Evolutionary conservation across 345 rosid species (phyloP).

Genomic region (Zanthoxylum bungeanum): DNA sequence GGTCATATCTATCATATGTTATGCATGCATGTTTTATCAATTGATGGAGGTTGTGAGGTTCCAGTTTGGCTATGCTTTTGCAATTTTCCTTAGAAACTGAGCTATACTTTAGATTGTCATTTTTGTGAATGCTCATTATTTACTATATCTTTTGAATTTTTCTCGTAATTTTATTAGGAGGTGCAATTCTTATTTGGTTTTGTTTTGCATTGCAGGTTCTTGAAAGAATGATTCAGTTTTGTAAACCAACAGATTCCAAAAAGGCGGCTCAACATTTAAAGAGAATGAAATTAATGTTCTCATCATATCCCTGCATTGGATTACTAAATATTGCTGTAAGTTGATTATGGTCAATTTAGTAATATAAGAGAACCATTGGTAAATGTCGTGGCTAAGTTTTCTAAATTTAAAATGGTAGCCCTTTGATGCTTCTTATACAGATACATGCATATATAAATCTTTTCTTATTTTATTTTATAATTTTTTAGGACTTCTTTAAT

Average conservation of each 20-base stretch:
- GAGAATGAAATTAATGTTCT: conserved; percentile 31
- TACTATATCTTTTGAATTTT: neutral
- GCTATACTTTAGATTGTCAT: neutral
- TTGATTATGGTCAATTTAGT: conserved; percentile 18
- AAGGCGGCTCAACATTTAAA: conserved; percentile 16
- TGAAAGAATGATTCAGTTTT: conserved; percentile 60
- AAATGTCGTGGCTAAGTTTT: neutral
- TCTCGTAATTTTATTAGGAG: neutral
- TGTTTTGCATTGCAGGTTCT: conserved; percentile 46
- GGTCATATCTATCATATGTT: neutral
- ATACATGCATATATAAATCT: neutral
- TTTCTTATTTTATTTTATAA: neutral
- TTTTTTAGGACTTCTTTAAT: neutral
- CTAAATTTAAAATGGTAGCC: neutral
- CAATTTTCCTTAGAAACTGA: neutral
- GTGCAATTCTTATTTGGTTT: conserved; percentile 9
- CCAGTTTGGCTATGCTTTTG: neutral
- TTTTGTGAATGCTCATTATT: neutral
- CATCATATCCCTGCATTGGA: conserved; percentile 56
- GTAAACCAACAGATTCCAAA: conserved; percentile 31
- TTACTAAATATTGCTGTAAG: conserved; percentile 88
- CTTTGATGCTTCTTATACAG: neutral
- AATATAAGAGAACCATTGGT: neutral
- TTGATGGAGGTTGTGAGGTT: neutral
- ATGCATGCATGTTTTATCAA: neutral